These are phyloP conservation scores for Trametes polyzona DNA, from an alignment of 1,284 basidiomycete species.

Conservation along the genomic window DNA sequence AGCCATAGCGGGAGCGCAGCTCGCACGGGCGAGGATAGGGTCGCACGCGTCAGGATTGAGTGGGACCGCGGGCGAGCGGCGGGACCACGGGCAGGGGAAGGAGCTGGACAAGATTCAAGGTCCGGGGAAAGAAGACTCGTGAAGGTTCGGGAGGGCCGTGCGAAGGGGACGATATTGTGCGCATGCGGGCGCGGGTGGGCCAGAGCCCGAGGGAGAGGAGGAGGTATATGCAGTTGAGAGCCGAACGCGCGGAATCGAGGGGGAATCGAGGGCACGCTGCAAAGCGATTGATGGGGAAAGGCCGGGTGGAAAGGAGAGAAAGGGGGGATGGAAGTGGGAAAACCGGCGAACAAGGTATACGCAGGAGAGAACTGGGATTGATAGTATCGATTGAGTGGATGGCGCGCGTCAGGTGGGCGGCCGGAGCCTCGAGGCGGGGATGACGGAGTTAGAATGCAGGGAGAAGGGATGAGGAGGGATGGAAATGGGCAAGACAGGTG, in stretches of 20 bases:
- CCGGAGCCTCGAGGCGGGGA: conserved; percentile 17
- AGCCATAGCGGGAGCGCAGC: background rate
- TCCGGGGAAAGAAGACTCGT: conserved; percentile 3
- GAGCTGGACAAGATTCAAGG: conserved; percentile 1
- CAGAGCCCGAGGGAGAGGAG: background rate
- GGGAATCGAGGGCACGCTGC: background rate
- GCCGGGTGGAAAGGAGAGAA: background rate
- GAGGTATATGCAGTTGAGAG: too few relatives aligned
- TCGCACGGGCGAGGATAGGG: background rate
- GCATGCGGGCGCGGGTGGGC: background rate
- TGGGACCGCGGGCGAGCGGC: too few relatives aligned
- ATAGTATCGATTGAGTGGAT: background rate
- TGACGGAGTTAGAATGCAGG: conserved; percentile 17
- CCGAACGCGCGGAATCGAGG: background rate
- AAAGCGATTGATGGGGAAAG: background rate
- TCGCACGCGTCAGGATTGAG: conserved; percentile 3
- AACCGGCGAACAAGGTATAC: background rate
- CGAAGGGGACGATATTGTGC: too few relatives aligned
- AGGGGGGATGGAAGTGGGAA: conserved; percentile 1
- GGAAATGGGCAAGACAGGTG: background rate
- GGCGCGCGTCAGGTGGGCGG: conserved; percentile 5
- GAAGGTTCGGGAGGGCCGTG: background rate
- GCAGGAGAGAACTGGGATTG: background rate
- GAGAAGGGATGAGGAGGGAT: background rate
- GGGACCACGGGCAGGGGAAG: background rate